Percentiles rank a stretch among this genome's conserved stretches.
phyloP scores from a whole-genome alignment of 2,329 filamentous ascomycete genomes.

The Paracorniculantispora psalliotae region DNA sequence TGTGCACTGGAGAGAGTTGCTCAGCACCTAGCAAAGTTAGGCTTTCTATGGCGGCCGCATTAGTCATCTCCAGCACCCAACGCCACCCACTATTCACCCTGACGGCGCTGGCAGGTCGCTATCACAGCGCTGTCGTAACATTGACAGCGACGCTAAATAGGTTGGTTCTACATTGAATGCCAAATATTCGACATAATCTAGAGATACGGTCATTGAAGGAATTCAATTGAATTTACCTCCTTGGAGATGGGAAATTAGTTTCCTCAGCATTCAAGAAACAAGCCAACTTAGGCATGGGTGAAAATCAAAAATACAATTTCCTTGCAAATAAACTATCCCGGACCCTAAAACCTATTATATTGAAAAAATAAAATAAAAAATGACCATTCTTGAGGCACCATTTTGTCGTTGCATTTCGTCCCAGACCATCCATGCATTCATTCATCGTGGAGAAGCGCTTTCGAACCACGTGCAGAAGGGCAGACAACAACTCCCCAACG shows the following conservation, averaged over 20 bases:
- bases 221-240: too few species aligned
- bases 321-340: slow-evolving; percentile 12
- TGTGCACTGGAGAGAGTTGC: slow-evolving; percentile 17
- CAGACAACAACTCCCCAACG: slow-evolving; percentile 41
- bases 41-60: slow-evolving; percentile 14
- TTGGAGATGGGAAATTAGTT: not conserved
- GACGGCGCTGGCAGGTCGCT: not conserved
- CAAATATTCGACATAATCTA: too few species aligned
- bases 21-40: slow-evolving; percentile 5
- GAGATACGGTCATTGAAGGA: too few species aligned
- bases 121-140: too few species aligned
- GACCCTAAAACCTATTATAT: slow-evolving; percentile 11
- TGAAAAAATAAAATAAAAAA: slow-evolving; percentile 2
- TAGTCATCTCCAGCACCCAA: slow-evolving; percentile 12
- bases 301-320: slow-evolving; percentile 8
- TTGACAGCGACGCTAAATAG: not conserved
- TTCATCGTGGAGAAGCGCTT: slow-evolving; percentile 42
- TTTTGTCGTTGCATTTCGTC: slow-evolving; percentile 16
- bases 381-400: slow-evolving; percentile 10
- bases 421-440: slow-evolving; percentile 26
- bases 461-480: slow-evolving; percentile 45
- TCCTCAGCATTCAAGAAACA: not conserved
- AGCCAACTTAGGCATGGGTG: not conserved
- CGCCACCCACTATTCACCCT: not conserved
- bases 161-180: too few species aligned